phyloP scores from a whole-genome alignment of 176 grass and related monocot genomes.

The Musa beccarii region DNA sequence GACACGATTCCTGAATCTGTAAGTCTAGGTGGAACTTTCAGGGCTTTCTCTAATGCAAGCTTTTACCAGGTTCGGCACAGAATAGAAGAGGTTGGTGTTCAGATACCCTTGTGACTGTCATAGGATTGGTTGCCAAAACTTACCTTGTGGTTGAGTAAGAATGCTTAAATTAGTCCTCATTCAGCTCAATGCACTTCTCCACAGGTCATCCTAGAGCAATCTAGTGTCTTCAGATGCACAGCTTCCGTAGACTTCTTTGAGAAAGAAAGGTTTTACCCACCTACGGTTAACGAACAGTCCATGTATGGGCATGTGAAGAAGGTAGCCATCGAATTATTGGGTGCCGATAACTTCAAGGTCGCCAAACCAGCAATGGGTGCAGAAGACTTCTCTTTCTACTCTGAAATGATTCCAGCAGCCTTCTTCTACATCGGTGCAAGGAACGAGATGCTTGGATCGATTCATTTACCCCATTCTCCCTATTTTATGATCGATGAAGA shows the following conservation, averaged over 20 bases:
- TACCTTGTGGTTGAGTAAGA: background rate
- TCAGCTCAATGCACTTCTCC: background rate
- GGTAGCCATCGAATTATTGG: conserved; percentile 40
- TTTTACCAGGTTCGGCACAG: conserved; percentile 73
- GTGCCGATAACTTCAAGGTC: conserved; percentile 37
- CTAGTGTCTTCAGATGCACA: conserved; percentile 57
- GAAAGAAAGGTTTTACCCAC: conserved; percentile 90
- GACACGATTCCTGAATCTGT: conserved; percentile 13
- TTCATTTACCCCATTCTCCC: conserved; percentile 52
- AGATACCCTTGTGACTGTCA: background rate
- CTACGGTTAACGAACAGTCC: conserved; percentile 63
- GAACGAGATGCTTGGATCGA: conserved; percentile 72
- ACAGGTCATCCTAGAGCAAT: conserved; percentile 63
- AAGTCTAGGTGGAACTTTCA: conserved; percentile 69
- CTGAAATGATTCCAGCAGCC: conserved; percentile 56
- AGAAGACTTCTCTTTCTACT: conserved; percentile 98
- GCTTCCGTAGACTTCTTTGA: conserved; percentile 84
- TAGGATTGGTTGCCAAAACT: background rate
- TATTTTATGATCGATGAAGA: conserved; percentile 96
- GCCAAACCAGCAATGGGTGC: conserved; percentile 82
- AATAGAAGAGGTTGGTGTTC: conserved; percentile 76
- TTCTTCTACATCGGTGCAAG: conserved; percentile 88
- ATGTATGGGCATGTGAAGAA: conserved; percentile 65
- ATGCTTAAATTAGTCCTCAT: conserved; percentile 1
- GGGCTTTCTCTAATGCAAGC: conserved; percentile 88